Evolutionary conservation across 257 asterid species (phyloP).

Genomic region (Leptodermis oblonga): DNA sequence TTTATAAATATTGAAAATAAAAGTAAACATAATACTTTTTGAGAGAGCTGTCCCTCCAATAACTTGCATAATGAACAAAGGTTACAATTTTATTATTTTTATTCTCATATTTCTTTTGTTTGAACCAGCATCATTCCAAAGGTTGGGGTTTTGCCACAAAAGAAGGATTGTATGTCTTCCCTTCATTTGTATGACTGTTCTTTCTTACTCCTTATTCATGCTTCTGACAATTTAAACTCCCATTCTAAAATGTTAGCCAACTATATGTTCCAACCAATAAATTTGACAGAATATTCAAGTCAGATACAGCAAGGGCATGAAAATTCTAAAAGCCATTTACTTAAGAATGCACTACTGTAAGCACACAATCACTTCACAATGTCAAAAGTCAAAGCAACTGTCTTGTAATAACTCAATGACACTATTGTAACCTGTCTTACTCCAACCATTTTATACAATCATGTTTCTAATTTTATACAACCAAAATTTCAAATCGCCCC

Average conservation of each 20-base stretch:
- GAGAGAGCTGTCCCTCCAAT: background rate
- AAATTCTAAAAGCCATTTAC: background rate
- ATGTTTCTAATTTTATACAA: background rate
- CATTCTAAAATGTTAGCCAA: conserved; percentile 3
- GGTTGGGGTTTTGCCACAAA: background rate
- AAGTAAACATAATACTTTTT: background rate
- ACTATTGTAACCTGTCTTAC: too few relatives aligned
- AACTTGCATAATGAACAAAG: background rate
- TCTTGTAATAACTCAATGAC: background rate
- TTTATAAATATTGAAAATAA: background rate
- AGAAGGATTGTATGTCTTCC: background rate
- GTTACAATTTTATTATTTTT: background rate
- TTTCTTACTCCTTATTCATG: conserved; percentile 1
- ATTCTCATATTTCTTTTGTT: background rate
- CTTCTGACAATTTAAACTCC: background rate
- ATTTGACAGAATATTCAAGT: background rate
- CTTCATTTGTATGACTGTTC: background rate
- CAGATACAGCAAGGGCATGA: background rate
- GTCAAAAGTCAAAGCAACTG: background rate
- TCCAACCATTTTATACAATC: background rate
- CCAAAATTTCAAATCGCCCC: background rate
- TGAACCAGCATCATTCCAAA: too few relatives aligned
- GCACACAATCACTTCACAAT: background rate
- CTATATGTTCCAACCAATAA: background rate
- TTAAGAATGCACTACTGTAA: background rate